phyloP scores from a whole-genome alignment of 2,329 filamentous ascomycete species.

The Rutstroemia sp. region DNA sequence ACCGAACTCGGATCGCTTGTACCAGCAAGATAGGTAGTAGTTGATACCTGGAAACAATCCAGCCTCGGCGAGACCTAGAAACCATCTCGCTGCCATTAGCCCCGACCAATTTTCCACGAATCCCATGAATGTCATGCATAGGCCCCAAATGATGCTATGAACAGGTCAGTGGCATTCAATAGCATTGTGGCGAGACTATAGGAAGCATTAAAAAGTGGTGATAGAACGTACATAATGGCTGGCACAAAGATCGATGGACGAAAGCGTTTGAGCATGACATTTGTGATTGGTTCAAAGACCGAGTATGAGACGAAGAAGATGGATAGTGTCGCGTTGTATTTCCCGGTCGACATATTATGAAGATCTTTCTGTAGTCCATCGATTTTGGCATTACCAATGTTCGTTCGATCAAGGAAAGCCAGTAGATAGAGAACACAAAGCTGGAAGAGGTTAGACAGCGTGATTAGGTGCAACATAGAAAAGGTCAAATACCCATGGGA shows the following conservation, averaged over 20 bases:
- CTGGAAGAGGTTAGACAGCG: conserved; percentile 23
- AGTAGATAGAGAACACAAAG: conserved; percentile 69
- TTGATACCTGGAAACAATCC: conserved; percentile 71
- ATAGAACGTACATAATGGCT: conserved; percentile 61
- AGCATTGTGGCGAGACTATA: not conserved
- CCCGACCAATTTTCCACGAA: conserved; percentile 27
- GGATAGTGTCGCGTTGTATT: conserved; percentile 70
- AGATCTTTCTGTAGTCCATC: conserved; percentile 54
- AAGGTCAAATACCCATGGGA: conserved; percentile 43
- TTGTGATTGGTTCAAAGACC: conserved; percentile 68
- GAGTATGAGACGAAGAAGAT: conserved; percentile 87
- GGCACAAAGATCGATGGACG: conserved; percentile 75
- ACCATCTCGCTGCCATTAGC: conserved; percentile 36
- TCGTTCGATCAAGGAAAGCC: conserved; percentile 69
- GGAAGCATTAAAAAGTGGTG: conserved; percentile 24
- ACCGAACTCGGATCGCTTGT: conserved; percentile 70
- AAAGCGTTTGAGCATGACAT: conserved; percentile 64
- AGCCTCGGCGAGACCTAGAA: conserved; percentile 67
- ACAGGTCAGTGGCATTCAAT: not conserved
- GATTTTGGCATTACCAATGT: conserved; percentile 70
- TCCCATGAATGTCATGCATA: conserved; percentile 51
- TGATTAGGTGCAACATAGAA: not conserved
- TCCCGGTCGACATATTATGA: conserved; percentile 46
- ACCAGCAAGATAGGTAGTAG: conserved; percentile 82
- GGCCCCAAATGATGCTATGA: conserved; percentile 54